Evolutionary conservation across 768 basidiomycete species (phyloP).

Genomic region (Aureoboletus auriporus): DNA sequence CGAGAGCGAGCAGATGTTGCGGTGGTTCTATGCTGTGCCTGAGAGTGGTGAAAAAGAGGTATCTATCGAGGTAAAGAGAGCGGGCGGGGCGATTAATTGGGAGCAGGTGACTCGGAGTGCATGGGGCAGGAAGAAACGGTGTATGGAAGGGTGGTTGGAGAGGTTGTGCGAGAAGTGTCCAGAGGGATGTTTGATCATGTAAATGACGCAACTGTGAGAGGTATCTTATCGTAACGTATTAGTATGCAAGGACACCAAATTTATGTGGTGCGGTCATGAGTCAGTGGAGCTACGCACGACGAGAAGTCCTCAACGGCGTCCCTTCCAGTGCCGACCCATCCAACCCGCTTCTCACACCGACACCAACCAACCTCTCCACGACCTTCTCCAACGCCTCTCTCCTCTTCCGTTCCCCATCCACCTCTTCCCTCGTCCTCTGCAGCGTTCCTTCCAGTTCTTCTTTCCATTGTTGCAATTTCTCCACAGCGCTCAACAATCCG

Average conservation of each 20-base stretch:
- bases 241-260: background rate
- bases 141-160: conserved; percentile 6
- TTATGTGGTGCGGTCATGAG: too few species aligned
- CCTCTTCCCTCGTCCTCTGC: conserved; percentile 42
- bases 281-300: too few species aligned
- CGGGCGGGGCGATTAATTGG: conserved; percentile 38
- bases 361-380: conserved; percentile 67
- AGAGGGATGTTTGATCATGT: conserved; percentile 24
- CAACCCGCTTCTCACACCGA: conserved; percentile 44
- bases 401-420: conserved; percentile 30
- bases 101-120: background rate
- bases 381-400: conserved; percentile 65
- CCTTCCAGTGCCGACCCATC: conserved; percentile 45
- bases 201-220: background rate
- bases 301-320: conserved; percentile 49
- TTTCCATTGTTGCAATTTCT: conserved; percentile 42
- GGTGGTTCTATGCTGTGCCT: conserved; percentile 46
- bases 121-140: background rate
- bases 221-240: conserved; percentile 11
- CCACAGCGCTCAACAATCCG: conserved; percentile 43
- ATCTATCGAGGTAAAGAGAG: conserved; percentile 39
- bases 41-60: conserved; percentile 25
- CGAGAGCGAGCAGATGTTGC: conserved; percentile 47
- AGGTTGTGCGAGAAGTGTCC: conserved; percentile 9
- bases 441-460: conserved; percentile 41